Evolutionary conservation across 352 stramenopile species (phyloP).

Genomic region (Plasmopara muralis): DNA sequence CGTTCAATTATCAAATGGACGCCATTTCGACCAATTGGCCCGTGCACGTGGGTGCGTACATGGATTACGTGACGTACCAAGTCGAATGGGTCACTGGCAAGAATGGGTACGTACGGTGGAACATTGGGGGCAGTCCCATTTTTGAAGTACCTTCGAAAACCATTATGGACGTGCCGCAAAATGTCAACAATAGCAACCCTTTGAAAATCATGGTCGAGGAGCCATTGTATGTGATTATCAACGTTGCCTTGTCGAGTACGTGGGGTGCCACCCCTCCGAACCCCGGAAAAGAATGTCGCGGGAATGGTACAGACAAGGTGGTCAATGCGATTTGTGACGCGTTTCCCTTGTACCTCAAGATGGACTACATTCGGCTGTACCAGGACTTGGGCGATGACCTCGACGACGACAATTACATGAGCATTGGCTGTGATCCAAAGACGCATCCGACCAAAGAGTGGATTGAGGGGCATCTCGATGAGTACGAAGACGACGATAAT

Average conservation of each 20-base stretch:
- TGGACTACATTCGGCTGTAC: slow-evolving; percentile 64
- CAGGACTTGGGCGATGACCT: slow-evolving; percentile 36
- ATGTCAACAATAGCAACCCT: slow-evolving; percentile 38
- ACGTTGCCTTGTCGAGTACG: slow-evolving; percentile 89
- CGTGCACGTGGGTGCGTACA: slow-evolving; percentile 47
- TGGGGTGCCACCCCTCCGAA: slow-evolving; percentile 75
- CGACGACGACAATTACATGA: slow-evolving; percentile 42
- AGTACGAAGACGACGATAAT: slow-evolving; percentile 26
- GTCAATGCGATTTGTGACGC: slow-evolving; percentile 50
- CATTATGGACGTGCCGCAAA: slow-evolving; percentile 45
- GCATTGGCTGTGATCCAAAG: slow-evolving; percentile 40
- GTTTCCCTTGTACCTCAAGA: slow-evolving; percentile 68
- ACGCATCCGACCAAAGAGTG: slow-evolving; percentile 54
- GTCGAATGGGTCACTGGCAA: slow-evolving; percentile 65
- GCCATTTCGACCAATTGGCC: slow-evolving; percentile 70
- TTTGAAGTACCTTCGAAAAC: slow-evolving; percentile 50
- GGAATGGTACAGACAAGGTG: slow-evolving; percentile 33
- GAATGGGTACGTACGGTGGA: slow-evolving; percentile 63
- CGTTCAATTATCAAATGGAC: slow-evolving; percentile 77
- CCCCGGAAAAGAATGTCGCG: slow-evolving; percentile 37
- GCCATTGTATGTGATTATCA: slow-evolving; percentile 90
- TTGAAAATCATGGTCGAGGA: slow-evolving; percentile 76
- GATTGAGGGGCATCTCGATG: slow-evolving; percentile 58
- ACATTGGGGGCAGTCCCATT: slow-evolving; percentile 39
- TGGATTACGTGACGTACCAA: slow-evolving; percentile 32